Base-by-base conservation (phyloP, 345 rosid genomes). In the Heritiera littoralis region DNA sequence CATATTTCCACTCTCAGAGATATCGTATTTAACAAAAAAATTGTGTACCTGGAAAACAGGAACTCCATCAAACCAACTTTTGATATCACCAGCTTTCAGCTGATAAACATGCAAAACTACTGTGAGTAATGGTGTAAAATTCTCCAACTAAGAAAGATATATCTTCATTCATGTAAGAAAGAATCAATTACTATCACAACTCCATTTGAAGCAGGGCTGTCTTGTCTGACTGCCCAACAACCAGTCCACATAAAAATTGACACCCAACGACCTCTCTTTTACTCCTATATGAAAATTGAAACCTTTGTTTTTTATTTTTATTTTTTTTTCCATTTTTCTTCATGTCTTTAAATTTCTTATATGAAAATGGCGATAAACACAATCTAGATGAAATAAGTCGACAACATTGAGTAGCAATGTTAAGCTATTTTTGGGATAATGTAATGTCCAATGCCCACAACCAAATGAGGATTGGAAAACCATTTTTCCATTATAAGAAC, bases 31-130 rank as follows among this genome's bases (percentile, higher is more conserved):
- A 76, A 17, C n/a, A 28, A 32, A 70, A 28, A 58, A 54, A 17
- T 5, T 65, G 70, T 80, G 2, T 84, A 95, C 99, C 98, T 95
- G 99, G 72, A 95, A 95, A 78, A 95, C 91, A 3, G 98, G 98
- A 84, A 95, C 99, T 86, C 98, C 97, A 86, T 95, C 98, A 78
- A 95, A 95, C 18, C 93, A 94, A 76, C 74, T 83, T 81, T 80
- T 91, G 43, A 67, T 69, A 84, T 79, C 86, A 13, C 90, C 79
- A 58, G 91, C 80, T 88, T 93, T 92, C 81, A 93, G 81, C 97
- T 93, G 87, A 74, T 45, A 78, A 69, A 45, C 75, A 85, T 32
- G 58, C 13, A 82, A 76, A 65, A 52, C 8, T 28, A 78, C 28
- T 30, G 68, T 78, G 59, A 83, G 78, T 17, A 23, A 59, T 20